Evolutionary conservation across 371 early-diverging fungal species (phyloP).

Genomic region (Mortierella sp.): DNA sequence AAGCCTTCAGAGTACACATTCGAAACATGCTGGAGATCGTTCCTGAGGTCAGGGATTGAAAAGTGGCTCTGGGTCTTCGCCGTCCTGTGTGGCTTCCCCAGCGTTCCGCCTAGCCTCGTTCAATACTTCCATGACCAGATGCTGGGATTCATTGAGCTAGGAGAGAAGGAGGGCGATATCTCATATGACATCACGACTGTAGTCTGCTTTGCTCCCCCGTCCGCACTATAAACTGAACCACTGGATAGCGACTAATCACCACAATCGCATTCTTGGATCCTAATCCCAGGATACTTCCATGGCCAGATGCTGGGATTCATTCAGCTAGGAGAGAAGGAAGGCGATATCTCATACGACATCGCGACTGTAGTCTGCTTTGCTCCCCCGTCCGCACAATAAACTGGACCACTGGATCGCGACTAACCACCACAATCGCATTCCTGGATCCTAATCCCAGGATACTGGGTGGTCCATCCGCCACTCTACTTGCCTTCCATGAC

Average conservation of each 20-base stretch:
- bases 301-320: slow-evolving; percentile 38
- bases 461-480: too few relatives aligned
- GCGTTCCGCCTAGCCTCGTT: slow-evolving; percentile 18
- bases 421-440: too few relatives aligned
- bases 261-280: too few relatives aligned
- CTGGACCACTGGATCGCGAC: too few relatives aligned
- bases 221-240: too few relatives aligned
- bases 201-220: slow-evolving; percentile 10
- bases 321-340: slow-evolving; percentile 22
- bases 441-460: too few relatives aligned
- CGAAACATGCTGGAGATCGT: slow-evolving; percentile 31
- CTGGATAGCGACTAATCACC: too few relatives aligned
- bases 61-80: slow-evolving; percentile 35
- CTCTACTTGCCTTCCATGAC: too few relatives aligned
- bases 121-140: slow-evolving; percentile 41
- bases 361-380: slow-evolving; percentile 21
- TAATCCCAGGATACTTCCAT: slow-evolving; percentile 5
- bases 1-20: slow-evolving; percentile 22
- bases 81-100: slow-evolving; percentile 19
- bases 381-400: not conserved
- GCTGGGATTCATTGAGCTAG: slow-evolving; percentile 34
- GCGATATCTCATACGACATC: slow-evolving; percentile 16
- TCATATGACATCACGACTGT: slow-evolving; percentile 28
- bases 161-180: slow-evolving; percentile 11
- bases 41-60: slow-evolving; percentile 32